Percentiles rank a stretch among this genome's conserved stretches.
phyloP scores from a whole-genome alignment of 1,284 basidiomycete genomes.

The Cutaneotrichosporon dermatis region DNA sequence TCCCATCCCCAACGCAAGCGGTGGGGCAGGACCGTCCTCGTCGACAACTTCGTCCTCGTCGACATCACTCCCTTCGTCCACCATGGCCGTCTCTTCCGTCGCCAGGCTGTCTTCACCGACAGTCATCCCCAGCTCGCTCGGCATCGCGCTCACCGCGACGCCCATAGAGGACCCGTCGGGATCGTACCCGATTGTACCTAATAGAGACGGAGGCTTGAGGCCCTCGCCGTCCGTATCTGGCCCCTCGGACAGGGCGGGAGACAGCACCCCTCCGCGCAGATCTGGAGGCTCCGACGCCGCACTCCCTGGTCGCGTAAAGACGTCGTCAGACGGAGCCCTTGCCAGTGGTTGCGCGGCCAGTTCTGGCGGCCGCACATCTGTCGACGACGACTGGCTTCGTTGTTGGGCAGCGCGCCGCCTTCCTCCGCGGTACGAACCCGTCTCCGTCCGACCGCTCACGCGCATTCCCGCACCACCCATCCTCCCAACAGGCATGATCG shows the following conservation, averaged over 20 bases:
- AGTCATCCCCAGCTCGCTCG: conserved; percentile 23
- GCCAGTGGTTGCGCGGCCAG: too few relatives aligned
- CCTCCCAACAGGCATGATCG: conserved; percentile 67
- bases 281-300: neutral
- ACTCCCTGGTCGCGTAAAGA: conserved; percentile 14
- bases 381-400: neutral
- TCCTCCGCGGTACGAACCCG: conserved; percentile 3
- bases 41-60: conserved; percentile 35
- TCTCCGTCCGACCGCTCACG: conserved; percentile 42
- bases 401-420: neutral
- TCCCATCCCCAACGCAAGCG: neutral
- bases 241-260: neutral
- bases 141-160: conserved; percentile 16
- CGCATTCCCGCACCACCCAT: conserved; percentile 64
- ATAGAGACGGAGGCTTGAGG: conserved; percentile 1
- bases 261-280: neutral
- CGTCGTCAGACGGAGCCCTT: conserved; percentile 15
- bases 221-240: conserved; percentile 51
- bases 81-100: conserved; percentile 36
- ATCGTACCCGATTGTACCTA: conserved; percentile 57
- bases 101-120: conserved; percentile 13
- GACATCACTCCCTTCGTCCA: conserved; percentile 20
- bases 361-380: neutral
- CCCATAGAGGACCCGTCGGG: conserved; percentile 35
- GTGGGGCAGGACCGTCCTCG: conserved; percentile 18